Percentiles rank a stretch among this genome's conserved stretches.
phyloP scores from a whole-genome alignment of 306 rosid genomes.

The Rubus parviflorus region DNA sequence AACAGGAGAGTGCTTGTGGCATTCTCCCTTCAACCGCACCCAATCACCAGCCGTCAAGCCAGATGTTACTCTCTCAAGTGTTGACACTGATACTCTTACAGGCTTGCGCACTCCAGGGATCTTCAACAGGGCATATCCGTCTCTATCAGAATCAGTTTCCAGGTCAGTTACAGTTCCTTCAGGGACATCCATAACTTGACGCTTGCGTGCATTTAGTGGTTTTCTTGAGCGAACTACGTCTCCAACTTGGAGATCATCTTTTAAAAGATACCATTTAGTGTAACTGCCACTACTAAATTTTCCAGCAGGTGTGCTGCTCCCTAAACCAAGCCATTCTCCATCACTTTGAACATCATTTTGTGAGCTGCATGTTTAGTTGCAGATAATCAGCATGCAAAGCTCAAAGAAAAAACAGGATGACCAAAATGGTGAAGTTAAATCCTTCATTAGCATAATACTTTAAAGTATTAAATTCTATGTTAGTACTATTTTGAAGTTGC shows the following conservation, averaged over 20 bases:
- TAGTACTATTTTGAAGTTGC: background rate
- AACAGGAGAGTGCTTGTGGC: slow-evolving; percentile 51
- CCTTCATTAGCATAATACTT: background rate
- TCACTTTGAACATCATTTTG: slow-evolving; percentile 47
- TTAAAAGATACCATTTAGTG: slow-evolving; percentile 61
- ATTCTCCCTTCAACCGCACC: slow-evolving; percentile 52
- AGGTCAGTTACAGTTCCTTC: slow-evolving; percentile 66
- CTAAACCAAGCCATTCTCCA: slow-evolving; percentile 62
- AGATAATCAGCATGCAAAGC: slow-evolving; percentile 14
- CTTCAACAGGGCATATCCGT: slow-evolving; percentile 53
- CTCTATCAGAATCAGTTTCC: slow-evolving; percentile 45
- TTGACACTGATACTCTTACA: slow-evolving; percentile 48
- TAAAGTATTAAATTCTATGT: background rate
- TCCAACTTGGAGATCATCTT: slow-evolving; percentile 67
- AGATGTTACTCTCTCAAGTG: slow-evolving; percentile 62
- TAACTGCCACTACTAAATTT: slow-evolving; percentile 39
- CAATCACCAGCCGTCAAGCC: slow-evolving; percentile 71
- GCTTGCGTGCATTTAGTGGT: slow-evolving; percentile 46
- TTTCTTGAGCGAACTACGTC: slow-evolving; percentile 73
- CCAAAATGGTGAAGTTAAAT: background rate
- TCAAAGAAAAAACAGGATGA: background rate
- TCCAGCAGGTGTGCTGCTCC: slow-evolving; percentile 32
- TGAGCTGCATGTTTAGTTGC: slow-evolving; percentile 44
- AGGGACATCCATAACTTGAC: slow-evolving; percentile 59
- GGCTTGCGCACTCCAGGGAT: slow-evolving; percentile 61